A percentile compares a stretch with the other conserved stretches of the same genome.
phyloP scores from a whole-genome alignment of 139 green algal genomes.

The Tetradesmus obliquus region DNA sequence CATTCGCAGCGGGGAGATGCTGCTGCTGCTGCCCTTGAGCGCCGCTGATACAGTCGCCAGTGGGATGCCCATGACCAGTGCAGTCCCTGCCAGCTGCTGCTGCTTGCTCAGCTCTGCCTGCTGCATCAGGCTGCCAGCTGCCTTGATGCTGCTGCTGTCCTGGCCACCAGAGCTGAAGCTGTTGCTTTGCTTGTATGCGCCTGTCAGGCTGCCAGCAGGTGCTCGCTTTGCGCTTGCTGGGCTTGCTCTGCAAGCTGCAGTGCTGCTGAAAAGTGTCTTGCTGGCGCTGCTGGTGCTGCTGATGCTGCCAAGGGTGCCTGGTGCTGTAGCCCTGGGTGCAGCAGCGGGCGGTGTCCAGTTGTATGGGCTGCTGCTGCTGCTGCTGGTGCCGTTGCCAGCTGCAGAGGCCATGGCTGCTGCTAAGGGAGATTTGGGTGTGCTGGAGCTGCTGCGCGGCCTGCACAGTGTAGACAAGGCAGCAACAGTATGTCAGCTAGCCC shows the following conservation, averaged over 20 bases:
- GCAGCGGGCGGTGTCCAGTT: background rate
- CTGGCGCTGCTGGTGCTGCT: conserved; percentile 17
- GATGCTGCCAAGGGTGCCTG: background rate
- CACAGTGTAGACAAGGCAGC: background rate
- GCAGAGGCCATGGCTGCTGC: background rate
- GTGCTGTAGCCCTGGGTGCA: background rate
- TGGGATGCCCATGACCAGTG: background rate
- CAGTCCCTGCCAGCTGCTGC: background rate
- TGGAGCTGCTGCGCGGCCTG: background rate
- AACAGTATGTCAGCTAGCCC: background rate
- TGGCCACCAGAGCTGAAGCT: background rate
- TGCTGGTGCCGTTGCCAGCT: background rate
- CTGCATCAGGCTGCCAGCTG: background rate
- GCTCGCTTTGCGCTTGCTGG: background rate
- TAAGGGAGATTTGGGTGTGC: background rate
- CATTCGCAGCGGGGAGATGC: background rate
- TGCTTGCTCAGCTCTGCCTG: background rate
- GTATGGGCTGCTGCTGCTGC: background rate
- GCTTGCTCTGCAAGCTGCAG: background rate
- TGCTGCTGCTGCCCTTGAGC: background rate
- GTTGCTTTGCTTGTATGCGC: background rate
- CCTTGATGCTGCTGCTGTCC: background rate
- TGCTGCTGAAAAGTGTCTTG: background rate
- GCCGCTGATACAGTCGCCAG: background rate
- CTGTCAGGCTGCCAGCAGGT: background rate